Conservation (phyloP, 345 rosid species). For the Xanthoceras sorbifolium region DNA sequence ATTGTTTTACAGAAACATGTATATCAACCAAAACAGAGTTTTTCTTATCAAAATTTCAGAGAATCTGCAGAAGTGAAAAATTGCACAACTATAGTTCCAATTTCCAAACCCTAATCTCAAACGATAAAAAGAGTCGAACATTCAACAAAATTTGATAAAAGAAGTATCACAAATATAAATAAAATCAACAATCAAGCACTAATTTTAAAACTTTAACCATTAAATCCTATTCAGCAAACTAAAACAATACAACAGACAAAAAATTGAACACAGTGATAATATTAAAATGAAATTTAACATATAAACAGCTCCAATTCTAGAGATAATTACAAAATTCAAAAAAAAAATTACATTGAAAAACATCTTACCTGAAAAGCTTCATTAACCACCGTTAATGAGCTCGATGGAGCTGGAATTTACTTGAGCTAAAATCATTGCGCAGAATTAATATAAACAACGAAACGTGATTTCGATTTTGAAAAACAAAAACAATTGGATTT, state of each 20-base stretch:
- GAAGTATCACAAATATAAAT: not conserved
- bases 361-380: conserved; percentile 25
- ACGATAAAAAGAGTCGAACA: not conserved
- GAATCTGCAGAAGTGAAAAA: not conserved
- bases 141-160: not conserved
- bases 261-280: conserved; percentile 16
- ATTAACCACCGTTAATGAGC: conserved; percentile 28
- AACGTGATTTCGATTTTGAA: conserved; percentile 3
- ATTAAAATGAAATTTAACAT: not conserved
- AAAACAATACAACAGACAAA: conserved; percentile 12
- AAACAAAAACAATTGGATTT: not conserved
- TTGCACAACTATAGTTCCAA: conserved; percentile 10
- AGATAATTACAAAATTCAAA: not conserved
- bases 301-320: not conserved
- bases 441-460: conserved; percentile 14
- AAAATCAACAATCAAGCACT: conserved; percentile 10
- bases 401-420: conserved; percentile 16
- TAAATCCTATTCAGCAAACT: conserved; percentile 1
- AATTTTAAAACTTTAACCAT: not conserved
- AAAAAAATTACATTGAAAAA: conserved; percentile 19
- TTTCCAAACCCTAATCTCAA: conserved; percentile 39
- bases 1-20: not conserved
- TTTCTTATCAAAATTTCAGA: not conserved
- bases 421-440: conserved; percentile 12
- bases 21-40: conserved; percentile 3